phyloP scores from a whole-genome alignment of 108 stramenopile genomes.

The Cyclotella sp. region DNA sequence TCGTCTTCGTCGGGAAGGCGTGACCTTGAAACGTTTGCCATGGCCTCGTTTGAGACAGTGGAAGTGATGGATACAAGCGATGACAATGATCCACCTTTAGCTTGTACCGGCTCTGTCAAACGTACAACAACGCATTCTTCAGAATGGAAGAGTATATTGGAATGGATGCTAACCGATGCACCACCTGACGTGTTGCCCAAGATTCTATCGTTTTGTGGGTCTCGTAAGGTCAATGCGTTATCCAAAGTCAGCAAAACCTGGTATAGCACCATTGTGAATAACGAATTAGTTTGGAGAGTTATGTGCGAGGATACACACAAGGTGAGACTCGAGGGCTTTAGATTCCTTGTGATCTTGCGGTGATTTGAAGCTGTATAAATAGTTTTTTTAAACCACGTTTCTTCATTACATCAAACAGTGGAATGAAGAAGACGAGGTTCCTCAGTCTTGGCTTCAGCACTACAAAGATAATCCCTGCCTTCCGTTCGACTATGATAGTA shows the following conservation, averaged over 20 bases:
- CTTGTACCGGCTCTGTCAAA: slow-evolving; percentile 15
- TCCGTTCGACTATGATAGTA: slow-evolving; percentile 75
- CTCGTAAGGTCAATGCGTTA: slow-evolving; percentile 53
- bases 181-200: slow-evolving; percentile 71
- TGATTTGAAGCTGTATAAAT: neutral
- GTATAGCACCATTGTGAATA: slow-evolving; percentile 22
- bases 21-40: neutral
- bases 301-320: slow-evolving; percentile 79
- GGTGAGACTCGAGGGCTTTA: slow-evolving; percentile 40
- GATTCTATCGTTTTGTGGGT: slow-evolving; percentile 79
- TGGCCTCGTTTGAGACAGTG: slow-evolving; percentile 7
- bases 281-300: slow-evolving; percentile 48
- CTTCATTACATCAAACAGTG: slow-evolving; percentile 50
- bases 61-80: slow-evolving; percentile 13
- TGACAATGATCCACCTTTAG: slow-evolving; percentile 1
- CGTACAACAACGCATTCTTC: neutral
- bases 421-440: slow-evolving; percentile 65
- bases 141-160: slow-evolving; percentile 23
- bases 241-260: slow-evolving; percentile 57
- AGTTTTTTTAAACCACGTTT: slow-evolving; percentile 3
- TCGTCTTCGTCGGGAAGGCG: slow-evolving; percentile 9
- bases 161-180: slow-evolving; percentile 41
- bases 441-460: slow-evolving; percentile 67
- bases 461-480: slow-evolving; percentile 77
- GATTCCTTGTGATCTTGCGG: neutral